Base-by-base conservation (phyloP, 208 protist species). In the Trypanosoma congolense region DNA sequence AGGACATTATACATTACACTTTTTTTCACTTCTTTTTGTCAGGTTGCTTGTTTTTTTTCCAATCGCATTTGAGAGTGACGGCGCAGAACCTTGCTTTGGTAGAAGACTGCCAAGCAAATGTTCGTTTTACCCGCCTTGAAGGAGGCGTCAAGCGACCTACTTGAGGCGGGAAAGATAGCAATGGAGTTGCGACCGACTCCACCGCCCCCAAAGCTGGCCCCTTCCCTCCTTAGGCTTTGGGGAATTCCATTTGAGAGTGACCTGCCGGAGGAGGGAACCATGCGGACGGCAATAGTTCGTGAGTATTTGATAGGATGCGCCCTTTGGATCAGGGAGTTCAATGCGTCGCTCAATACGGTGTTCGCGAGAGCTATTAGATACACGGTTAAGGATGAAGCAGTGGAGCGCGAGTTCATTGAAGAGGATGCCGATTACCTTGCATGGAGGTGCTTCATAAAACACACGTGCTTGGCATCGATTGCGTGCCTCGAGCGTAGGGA, bases 331-430 rank as follows among this genome's bases (percentile, higher is more conserved):
- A 22, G 55, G 31, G 33, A 31, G 30, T 21, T 61, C 28, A 78
- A 72, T 29, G 30, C 28, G 2, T 48, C 42, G 9, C 36, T 70
- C 9, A 9, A 54, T 19, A 45, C 21, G 3, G 12, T 53, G 4
- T 53, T 61, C 31, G 42, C 31, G 1, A 46, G 26, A 16, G 33
- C 42, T 24, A 14, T 70, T 35, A 18, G 29, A 22, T 25, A 33
- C 29, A 5, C 69, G 5, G 26, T 71, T 0, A 45, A 30, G 0
- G 77, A 90, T 71, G 77, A 90, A 47, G 61, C 14, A 35, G 65
- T 83, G 41, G 82, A 86, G 56, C 72, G 82, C 1, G 67, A 65
- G 2, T 81, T 86, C 40, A 60, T 90, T 30, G 43, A 59, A 1
- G 75, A 81, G 21, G 78, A 90, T 45, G 47, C 44, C 6, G 25